A percentile compares a stretch with the other conserved stretches of the same genome.
Conservation (phyloP, 768 basidiomycete genomes). For the Mycena belliarum region DNA sequence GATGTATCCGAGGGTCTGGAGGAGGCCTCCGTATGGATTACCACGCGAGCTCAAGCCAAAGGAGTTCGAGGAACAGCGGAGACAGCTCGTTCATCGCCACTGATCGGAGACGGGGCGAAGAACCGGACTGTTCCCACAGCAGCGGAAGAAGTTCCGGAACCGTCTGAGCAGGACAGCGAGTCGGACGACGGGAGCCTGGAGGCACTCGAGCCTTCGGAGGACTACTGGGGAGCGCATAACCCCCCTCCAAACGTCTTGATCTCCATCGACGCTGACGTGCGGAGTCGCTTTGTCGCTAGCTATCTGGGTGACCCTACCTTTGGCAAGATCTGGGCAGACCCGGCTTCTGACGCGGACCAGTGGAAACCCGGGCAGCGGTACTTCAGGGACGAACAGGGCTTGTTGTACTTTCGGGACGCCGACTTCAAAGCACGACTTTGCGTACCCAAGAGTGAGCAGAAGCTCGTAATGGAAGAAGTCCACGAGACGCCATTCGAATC, state of each 20-base stretch:
- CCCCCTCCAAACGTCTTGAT: not conserved
- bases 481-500: conserved; percentile 11
- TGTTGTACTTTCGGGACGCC: conserved; percentile 2
- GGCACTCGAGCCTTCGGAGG: not conserved
- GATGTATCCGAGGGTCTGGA: not conserved
- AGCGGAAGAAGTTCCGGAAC: not conserved
- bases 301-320: not conserved
- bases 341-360: not conserved
- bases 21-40: not conserved
- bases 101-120: too few relatives aligned
- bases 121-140: too few relatives aligned
- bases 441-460: conserved; percentile 7
- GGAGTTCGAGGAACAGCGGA: not conserved
- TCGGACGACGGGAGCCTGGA: not conserved
- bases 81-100: too few relatives aligned
- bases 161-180: too few relatives aligned
- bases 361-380: conserved; percentile 10
- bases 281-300: not conserved
- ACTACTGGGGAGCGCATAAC: not conserved
- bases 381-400: conserved; percentile 9
- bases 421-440: conserved; percentile 15
- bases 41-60: too few relatives aligned
- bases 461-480: not conserved
- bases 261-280: not conserved
- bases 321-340: not conserved